A percentile compares a stretch with the other conserved stretches of the same genome.
These are phyloP conservation scores for Spatholobus suberectus DNA, from an alignment of 306 rosid genomes.

Conservation along the genomic window DNA sequence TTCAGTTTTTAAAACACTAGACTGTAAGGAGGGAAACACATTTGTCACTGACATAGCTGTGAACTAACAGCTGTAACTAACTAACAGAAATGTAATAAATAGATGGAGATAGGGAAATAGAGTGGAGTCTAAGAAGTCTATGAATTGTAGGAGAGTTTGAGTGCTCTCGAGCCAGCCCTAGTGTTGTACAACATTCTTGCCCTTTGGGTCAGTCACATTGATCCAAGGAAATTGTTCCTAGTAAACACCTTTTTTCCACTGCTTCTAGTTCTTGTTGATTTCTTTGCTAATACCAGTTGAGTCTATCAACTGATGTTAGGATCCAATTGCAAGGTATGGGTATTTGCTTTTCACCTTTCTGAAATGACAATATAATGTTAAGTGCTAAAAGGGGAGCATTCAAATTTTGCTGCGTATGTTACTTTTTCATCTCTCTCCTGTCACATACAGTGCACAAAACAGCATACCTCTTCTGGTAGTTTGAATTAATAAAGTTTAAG, in stretches of 20 bases:
- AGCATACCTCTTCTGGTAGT: conserved; percentile 24
- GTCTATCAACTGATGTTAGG: neutral
- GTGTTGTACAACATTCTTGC: neutral
- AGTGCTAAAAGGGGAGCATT: conserved; percentile 10
- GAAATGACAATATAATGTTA: conserved; percentile 5
- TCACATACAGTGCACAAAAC: neutral
- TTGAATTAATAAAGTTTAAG: conserved; percentile 21
- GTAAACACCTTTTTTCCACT: neutral
- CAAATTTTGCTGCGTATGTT: neutral
- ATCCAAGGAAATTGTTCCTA: neutral
- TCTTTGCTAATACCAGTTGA: neutral
- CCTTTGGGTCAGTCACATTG: neutral
- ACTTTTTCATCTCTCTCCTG: neutral
- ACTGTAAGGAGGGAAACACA: neutral
- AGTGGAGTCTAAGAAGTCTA: neutral
- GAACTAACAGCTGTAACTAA: neutral
- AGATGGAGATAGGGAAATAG: too few species aligned
- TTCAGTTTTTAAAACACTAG: too few species aligned
- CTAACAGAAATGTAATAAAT: neutral
- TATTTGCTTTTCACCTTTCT: neutral
- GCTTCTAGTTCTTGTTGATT: neutral
- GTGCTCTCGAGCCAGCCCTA: neutral
- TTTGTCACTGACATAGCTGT: neutral
- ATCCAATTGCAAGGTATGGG: too few species aligned
- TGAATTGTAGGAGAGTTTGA: neutral